phyloP scores from a whole-genome alignment of 2,329 filamentous ascomycete species.

The Cryphonectria japonica region DNA sequence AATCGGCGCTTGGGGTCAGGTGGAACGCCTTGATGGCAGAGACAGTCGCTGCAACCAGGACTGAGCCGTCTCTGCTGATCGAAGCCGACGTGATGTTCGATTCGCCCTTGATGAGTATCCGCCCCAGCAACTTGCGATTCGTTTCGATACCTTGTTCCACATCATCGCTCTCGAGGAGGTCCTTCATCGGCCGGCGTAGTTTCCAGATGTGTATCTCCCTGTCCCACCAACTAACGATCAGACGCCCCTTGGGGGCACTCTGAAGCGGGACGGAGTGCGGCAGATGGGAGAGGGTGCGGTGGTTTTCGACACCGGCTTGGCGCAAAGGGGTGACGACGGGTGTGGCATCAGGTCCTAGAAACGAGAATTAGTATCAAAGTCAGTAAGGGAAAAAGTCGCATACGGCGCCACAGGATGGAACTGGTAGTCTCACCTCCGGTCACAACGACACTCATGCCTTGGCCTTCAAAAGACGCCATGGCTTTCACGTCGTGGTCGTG shows the following conservation, averaged over 20 bases:
- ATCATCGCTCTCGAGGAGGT: slow-evolving; percentile 50
- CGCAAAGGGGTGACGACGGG: slow-evolving; percentile 81
- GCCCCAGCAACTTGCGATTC: slow-evolving; percentile 69
- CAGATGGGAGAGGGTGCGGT: slow-evolving; percentile 79
- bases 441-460: slow-evolving; percentile 81
- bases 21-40: slow-evolving; percentile 79
- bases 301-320: slow-evolving; percentile 77
- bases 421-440: slow-evolving; percentile 72
- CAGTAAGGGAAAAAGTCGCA: slow-evolving; percentile 36
- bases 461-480: slow-evolving; percentile 87
- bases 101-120: slow-evolving; percentile 72
- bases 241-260: slow-evolving; percentile 72
- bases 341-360: slow-evolving; percentile 77
- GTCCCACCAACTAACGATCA: slow-evolving; percentile 92
- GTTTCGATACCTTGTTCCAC: slow-evolving; percentile 49
- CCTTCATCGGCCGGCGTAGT: slow-evolving; percentile 50
- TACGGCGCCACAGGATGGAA: not conserved
- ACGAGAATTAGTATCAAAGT: slow-evolving; percentile 31
- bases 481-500: slow-evolving; percentile 95
- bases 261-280: slow-evolving; percentile 76
- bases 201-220: slow-evolving; percentile 84
- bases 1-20: slow-evolving; percentile 56
- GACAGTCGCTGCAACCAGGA: slow-evolving; percentile 73
- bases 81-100: slow-evolving; percentile 75
- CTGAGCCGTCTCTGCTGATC: slow-evolving; percentile 71